These are phyloP conservation scores for Cucumis hystrix DNA, from an alignment of 306 rosid genomes.

Conservation along the genomic window DNA sequence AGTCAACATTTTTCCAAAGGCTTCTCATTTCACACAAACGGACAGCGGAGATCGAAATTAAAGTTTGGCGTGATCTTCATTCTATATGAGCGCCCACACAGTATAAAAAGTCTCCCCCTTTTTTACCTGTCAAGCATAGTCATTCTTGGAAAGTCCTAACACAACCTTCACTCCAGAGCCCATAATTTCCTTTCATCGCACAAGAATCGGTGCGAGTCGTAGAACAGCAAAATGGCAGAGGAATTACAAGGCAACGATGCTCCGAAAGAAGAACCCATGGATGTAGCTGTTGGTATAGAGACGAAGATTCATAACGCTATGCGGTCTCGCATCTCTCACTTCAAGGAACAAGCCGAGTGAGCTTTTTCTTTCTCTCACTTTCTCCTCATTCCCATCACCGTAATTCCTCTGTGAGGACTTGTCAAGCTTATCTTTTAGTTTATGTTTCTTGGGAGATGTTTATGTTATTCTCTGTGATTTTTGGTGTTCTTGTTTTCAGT, in stretches of 20 bases:
- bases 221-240: slow-evolving; percentile 37
- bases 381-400: neutral
- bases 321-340: slow-evolving; percentile 50
- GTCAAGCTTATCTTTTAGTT: neutral
- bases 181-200: neutral
- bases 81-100: neutral
- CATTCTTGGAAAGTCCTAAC: neutral
- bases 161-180: neutral
- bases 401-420: neutral
- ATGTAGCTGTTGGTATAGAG: slow-evolving; percentile 23
- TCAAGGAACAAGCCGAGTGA: slow-evolving; percentile 70
- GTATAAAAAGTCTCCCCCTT: neutral
- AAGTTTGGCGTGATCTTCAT: neutral
- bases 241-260: slow-evolving; percentile 24
- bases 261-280: slow-evolving; percentile 3
- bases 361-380: neutral
- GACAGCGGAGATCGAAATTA: neutral
- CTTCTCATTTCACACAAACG: neutral
- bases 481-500: neutral
- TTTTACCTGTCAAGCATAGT: neutral
- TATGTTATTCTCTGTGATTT: neutral
- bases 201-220: neutral
- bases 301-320: slow-evolving; percentile 45
- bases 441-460: neutral
- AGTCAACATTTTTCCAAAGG: neutral